These are phyloP conservation scores for Bipolaris victoriae DNA, from an alignment of 2,329 filamentous ascomycete genomes.

Conservation along the genomic window DNA sequence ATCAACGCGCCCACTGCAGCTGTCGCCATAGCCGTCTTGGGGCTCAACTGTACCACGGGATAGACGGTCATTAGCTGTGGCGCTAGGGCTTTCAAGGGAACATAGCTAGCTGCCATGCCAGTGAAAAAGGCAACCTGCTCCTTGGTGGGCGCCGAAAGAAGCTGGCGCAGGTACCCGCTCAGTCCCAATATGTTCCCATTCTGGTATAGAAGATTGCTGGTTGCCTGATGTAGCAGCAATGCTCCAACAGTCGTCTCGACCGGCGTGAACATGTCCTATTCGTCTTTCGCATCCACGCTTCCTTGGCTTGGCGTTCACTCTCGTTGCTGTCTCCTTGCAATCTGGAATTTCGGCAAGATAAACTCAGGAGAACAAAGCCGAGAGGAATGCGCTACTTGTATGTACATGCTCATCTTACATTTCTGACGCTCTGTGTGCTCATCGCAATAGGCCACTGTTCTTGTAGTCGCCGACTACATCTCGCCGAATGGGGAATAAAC, in stretches of 20 bases:
- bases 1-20: constrained; percentile 53
- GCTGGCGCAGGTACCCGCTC: constrained; percentile 55
- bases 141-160: constrained; percentile 50
- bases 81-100: constrained; percentile 51
- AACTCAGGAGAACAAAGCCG: background rate
- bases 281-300: background rate
- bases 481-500: constrained; percentile 17
- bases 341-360: constrained; percentile 8
- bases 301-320: background rate
- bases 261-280: constrained; percentile 58
- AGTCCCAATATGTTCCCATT: constrained; percentile 60
- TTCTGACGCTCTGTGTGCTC: constrained; percentile 14
- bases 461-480: constrained; percentile 29
- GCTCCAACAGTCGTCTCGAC: constrained; percentile 59
- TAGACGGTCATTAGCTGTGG: constrained; percentile 55
- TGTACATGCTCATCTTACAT: constrained; percentile 1
- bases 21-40: constrained; percentile 47
- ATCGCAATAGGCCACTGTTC: constrained; percentile 14
- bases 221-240: constrained; percentile 58
- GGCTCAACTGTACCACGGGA: constrained; percentile 45
- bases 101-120: constrained; percentile 55
- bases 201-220: constrained; percentile 57
- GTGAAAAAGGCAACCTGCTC: constrained; percentile 54
- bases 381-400: background rate
- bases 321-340: background rate